phyloP scores from a whole-genome alignment of 2,329 filamentous ascomycete genomes.

The Pseudonectria buxi region DNA sequence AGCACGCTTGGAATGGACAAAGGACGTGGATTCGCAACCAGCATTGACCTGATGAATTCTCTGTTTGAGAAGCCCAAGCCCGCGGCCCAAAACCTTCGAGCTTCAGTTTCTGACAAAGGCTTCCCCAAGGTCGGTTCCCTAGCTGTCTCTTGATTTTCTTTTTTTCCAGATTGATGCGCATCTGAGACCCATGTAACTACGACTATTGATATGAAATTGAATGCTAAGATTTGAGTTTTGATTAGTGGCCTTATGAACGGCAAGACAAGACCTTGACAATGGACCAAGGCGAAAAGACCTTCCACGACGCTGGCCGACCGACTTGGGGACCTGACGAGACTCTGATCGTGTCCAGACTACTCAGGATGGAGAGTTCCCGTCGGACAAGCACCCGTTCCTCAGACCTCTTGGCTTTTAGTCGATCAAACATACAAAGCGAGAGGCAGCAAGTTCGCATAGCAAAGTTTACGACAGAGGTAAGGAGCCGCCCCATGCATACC shows the following conservation, averaged over 20 bases:
- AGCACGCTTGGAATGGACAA: constrained; percentile 33
- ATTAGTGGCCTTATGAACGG: constrained; percentile 82
- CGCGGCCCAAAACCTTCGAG: constrained; percentile 47
- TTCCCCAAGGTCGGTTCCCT: constrained; percentile 81
- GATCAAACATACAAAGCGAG: constrained; percentile 52
- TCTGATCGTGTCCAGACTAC: constrained; percentile 50
- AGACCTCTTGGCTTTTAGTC: constrained; percentile 28
- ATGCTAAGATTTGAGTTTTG: constrained; percentile 40
- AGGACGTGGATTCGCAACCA: constrained; percentile 69
- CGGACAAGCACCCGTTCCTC: constrained; percentile 13
- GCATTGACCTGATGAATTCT: constrained; percentile 94
- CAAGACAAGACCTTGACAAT: constrained; percentile 63
- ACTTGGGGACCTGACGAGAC: constrained; percentile 72
- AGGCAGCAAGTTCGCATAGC: constrained; percentile 59
- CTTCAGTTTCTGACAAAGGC: constrained; percentile 51
- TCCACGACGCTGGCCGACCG: constrained; percentile 69
- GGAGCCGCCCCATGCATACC: constrained; percentile 1
- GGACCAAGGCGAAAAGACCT: constrained; percentile 57
- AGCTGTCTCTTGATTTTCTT: constrained; percentile 28
- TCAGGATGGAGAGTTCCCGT: constrained; percentile 34
- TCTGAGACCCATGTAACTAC: constrained; percentile 29
- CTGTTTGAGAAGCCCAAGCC: constrained; percentile 70
- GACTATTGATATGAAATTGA: constrained; percentile 24
- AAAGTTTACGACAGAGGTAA: constrained; percentile 52
- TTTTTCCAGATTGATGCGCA: constrained; percentile 14